A percentile compares a stretch with the other conserved stretches of the same genome.
phyloP scores from a whole-genome alignment of 2,329 filamentous ascomycete species.

The Diaporthe vaccinii region DNA sequence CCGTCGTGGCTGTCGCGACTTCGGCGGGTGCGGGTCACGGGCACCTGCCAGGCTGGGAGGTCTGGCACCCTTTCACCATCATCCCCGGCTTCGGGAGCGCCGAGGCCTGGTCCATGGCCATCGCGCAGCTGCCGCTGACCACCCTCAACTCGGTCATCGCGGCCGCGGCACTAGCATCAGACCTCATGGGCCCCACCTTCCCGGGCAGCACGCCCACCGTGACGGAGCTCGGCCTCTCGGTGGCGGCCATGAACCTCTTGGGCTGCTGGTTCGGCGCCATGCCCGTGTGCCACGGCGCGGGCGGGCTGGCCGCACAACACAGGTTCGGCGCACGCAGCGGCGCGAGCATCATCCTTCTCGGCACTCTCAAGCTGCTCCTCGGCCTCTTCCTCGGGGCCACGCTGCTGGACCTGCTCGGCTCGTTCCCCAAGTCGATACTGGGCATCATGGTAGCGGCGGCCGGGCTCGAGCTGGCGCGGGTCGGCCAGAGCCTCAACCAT shows the following conservation, averaged over 20 bases:
- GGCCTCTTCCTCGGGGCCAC: conserved; percentile 82
- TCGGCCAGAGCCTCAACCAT: conserved; percentile 87
- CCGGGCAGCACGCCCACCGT: conserved; percentile 72
- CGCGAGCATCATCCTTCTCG: conserved; percentile 84
- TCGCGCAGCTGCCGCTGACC: conserved; percentile 91
- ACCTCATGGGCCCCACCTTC: conserved; percentile 77
- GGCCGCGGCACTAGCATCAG: conserved; percentile 81
- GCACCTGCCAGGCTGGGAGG: conserved; percentile 63
- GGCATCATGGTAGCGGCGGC: conserved; percentile 92
- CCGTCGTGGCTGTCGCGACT: conserved; percentile 58
- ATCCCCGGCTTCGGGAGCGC: conserved; percentile 56
- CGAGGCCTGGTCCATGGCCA: conserved; percentile 69
- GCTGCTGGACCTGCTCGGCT: conserved; percentile 77
- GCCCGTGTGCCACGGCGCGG: conserved; percentile 95
- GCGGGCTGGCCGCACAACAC: conserved; percentile 90
- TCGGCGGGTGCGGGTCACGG: conserved; percentile 39
- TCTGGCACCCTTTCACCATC: conserved; percentile 72
- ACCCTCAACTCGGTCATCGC: conserved; percentile 94
- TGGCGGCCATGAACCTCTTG: conserved; percentile 85
- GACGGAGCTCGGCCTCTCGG: conserved; percentile 84
- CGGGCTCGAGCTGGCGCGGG: conserved; percentile 87
- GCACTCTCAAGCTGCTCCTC: conserved; percentile 79
- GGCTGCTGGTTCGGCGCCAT: conserved; percentile 95
- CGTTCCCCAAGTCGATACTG: conserved; percentile 82
- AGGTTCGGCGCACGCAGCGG: conserved; percentile 93